A percentile compares a stretch with the other conserved stretches of the same genome.
Evolutionary conservation across 306 rosid species (phyloP).

Genomic region (Lablab purpureus): DNA sequence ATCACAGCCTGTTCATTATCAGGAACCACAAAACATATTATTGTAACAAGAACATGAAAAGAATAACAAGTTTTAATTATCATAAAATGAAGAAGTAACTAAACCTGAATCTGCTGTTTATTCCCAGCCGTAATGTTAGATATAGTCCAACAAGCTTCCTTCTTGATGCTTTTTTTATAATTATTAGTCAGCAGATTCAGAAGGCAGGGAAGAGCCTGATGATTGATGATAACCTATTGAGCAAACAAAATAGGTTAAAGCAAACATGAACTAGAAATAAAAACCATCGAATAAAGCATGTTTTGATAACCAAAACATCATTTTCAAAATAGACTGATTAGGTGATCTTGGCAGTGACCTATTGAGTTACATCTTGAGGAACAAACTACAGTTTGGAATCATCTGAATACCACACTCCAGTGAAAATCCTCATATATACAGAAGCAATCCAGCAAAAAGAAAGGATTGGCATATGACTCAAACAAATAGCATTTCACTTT

Average conservation of each 20-base stretch:
- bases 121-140: conserved; percentile 97
- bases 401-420: background rate
- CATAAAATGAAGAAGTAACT: background rate
- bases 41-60: background rate
- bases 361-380: background rate
- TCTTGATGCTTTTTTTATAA: conserved; percentile 94
- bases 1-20: conserved; percentile 66
- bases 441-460: conserved; percentile 1
- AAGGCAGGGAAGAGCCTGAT: conserved; percentile 83
- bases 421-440: background rate
- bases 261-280: conserved; percentile 1
- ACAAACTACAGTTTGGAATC: background rate
- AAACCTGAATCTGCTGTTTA: conserved; percentile 94
- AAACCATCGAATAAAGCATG: background rate
- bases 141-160: conserved; percentile 98
- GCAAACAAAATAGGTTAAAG: conserved; percentile 34
- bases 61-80: background rate
- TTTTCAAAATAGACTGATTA: conserved; percentile 6
- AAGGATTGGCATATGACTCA: background rate
- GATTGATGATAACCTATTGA: conserved; percentile 76
- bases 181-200: conserved; percentile 74
- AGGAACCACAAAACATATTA: conserved; percentile 8
- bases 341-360: background rate
- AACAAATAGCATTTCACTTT: conserved; percentile 23
- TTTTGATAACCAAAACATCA: background rate